These are phyloP conservation scores for Boletus coccyginus DNA, from an alignment of 768 basidiomycete species.

Conservation along the genomic window DNA sequence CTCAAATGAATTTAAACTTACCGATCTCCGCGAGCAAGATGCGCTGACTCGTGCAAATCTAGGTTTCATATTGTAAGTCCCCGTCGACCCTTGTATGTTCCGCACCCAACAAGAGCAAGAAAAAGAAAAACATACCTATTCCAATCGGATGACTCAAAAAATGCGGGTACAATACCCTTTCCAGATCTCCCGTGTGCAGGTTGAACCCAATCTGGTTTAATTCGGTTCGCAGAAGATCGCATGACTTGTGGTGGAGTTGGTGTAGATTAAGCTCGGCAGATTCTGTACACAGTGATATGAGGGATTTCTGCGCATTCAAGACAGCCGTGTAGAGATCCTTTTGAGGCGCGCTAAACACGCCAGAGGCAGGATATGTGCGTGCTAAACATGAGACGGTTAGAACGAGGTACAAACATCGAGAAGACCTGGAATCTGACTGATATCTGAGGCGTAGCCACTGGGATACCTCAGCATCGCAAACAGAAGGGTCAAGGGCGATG, in stretches of 20 bases:
- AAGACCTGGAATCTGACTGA: conserved; percentile 53
- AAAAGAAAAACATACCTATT: conserved; percentile 52
- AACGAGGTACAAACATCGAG: neutral
- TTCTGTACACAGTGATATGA: conserved; percentile 61
- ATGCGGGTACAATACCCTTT: conserved; percentile 84
- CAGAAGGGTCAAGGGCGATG: neutral
- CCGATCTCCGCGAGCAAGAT: conserved; percentile 54
- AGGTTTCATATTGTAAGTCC: conserved; percentile 12
- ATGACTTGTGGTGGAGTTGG: conserved; percentile 75
- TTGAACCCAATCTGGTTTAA: conserved; percentile 61
- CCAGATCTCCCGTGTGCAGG: conserved; percentile 51
- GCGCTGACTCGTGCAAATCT: conserved; percentile 88
- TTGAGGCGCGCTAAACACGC: conserved; percentile 76
- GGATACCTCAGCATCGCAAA: conserved; percentile 2
- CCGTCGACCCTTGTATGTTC: conserved; percentile 4
- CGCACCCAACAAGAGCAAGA: neutral
- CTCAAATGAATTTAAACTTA: conserved; percentile 31
- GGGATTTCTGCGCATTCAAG: conserved; percentile 65
- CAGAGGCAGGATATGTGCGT: conserved; percentile 85
- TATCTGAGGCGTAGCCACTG: conserved; percentile 93
- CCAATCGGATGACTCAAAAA: conserved; percentile 91
- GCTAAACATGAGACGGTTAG: conserved; percentile 41
- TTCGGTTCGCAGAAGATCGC: conserved; percentile 63
- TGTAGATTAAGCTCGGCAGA: conserved; percentile 57
- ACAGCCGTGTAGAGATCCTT: conserved; percentile 82